These are phyloP conservation scores for Aurantiochytrium sp. DNA, from an alignment of 108 stramenopile species.

Conservation along the genomic window DNA sequence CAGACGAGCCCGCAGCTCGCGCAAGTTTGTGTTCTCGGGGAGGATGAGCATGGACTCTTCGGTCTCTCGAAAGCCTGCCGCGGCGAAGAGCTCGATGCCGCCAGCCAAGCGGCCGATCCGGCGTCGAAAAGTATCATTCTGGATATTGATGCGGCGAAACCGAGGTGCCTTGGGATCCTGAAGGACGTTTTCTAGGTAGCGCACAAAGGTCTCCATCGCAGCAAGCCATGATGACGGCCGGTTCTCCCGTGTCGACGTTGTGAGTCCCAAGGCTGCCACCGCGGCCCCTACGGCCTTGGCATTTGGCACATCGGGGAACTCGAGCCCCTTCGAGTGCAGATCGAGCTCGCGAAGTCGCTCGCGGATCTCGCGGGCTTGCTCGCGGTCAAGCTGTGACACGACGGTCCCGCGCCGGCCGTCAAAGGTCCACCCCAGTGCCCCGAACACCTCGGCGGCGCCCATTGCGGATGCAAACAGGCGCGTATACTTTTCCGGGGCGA, in stretches of 20 bases:
- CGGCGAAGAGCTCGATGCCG: neutral
- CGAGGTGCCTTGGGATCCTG: neutral
- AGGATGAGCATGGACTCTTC: neutral
- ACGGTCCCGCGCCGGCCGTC: neutral
- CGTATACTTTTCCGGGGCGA: neutral
- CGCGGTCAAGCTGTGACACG: neutral
- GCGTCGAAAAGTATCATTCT: neutral
- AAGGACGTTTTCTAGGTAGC: neutral
- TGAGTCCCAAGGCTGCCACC: neutral
- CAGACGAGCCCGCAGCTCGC: neutral
- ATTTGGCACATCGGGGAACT: neutral
- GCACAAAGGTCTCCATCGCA: neutral
- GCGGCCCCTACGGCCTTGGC: neutral
- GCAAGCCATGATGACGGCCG: conserved; percentile 11
- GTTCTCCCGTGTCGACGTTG: neutral
- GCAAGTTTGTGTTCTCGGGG: neutral
- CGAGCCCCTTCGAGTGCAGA: neutral
- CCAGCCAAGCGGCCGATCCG: neutral
- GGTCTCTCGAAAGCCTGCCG: conserved; percentile 1
- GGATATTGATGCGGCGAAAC: neutral
- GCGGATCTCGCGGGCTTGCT: neutral
- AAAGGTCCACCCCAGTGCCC: neutral
- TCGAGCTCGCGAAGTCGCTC: neutral
- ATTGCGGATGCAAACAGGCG: neutral
- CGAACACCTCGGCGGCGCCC: neutral